Conservation (phyloP, 345 rosid species). For the Cardiospermum halicacabum region DNA sequence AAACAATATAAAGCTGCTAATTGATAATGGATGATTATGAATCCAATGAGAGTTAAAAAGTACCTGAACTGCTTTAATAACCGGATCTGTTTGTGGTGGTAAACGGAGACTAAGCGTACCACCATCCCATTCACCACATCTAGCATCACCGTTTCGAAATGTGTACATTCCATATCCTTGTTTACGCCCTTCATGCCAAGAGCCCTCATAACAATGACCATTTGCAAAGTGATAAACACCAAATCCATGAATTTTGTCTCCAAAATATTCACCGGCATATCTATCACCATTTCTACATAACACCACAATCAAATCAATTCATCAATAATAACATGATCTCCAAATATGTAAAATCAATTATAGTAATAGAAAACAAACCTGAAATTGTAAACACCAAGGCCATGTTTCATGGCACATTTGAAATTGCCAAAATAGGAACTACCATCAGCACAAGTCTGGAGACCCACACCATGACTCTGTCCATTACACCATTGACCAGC, state of each 20-base stretch:
- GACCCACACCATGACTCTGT: constrained; percentile 89
- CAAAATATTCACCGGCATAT: constrained; percentile 88
- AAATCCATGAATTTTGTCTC: constrained; percentile 91
- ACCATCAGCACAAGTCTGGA: constrained; percentile 82
- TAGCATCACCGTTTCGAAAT: constrained; percentile 60
- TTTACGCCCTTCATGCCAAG: constrained; percentile 94
- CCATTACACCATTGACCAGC: constrained; percentile 94
- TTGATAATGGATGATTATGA: background rate
- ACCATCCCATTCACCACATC: constrained; percentile 76
- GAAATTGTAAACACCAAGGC: constrained; percentile 89
- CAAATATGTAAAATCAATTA: no score
- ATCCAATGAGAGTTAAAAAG: constrained; percentile 1
- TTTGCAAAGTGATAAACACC: constrained; percentile 85
- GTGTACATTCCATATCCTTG: constrained; percentile 89
- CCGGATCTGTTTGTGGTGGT: constrained; percentile 37
- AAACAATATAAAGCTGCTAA: background rate
- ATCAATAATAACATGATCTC: constrained; percentile 1
- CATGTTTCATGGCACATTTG: constrained; percentile 88
- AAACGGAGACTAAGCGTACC: constrained; percentile 52
- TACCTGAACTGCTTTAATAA: constrained; percentile 69
- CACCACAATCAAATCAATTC: constrained; percentile 17
- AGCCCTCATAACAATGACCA: constrained; percentile 91
- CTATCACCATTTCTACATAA: constrained; percentile 81
- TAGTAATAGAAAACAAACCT: constrained; percentile 48
- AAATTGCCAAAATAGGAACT: constrained; percentile 81